Evolutionary conservation across 495 filamentous ascomycete species (phyloP), one percentile per base, ranked within the genome.

Genomic region (Acidomyces sp.): DNA sequence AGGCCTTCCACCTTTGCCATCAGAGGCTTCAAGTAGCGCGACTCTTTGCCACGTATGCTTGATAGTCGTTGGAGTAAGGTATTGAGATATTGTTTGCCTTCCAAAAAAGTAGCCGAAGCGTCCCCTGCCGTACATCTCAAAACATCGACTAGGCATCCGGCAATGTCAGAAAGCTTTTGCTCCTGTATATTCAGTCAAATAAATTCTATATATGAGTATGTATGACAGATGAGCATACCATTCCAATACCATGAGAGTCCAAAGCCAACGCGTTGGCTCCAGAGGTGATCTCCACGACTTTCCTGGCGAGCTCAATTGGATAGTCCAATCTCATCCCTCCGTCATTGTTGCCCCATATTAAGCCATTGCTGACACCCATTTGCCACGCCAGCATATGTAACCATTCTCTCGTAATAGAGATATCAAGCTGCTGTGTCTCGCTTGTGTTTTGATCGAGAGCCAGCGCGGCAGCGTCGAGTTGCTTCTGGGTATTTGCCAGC

Each of bases 341-440:
- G 29, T 55, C 52, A 10, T 40, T 41, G 24, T 30, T 38, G 34
- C 43, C 36, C 52, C 52, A 55, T 0, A 55, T 48, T 25, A 55
- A 27, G 12, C 52, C 52, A 33, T 55, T 52, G 23, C 41, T 46
- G 20, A 55, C 52, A 18, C 52, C 52, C 41, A 55, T 50, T 34
- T 55, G 52, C 52, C 52, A 55, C n/a, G 52, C 44, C 17, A 55
- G 39, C n/a, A 55, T 40, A 25, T 55, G 52, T 25, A 55, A 26
- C 52, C 52, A 55, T 37, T 52, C 41, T 19, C 52, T 12, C 4
- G 49, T 49, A 17, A 55, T 40, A 23, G 19, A 27, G 33, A 55
- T 55, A 18, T 55, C 52, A 4, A 55, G 23, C 7, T 55, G 52
- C 37, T 55, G 52, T 20, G 52, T 55, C 38, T 55, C 52, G 0